Percentiles rank a stretch among this genome's conserved stretches.
These are phyloP conservation scores for Penicilliopsis zonata DNA, from an alignment of 495 filamentous ascomycete genomes.

Conservation along the genomic window DNA sequence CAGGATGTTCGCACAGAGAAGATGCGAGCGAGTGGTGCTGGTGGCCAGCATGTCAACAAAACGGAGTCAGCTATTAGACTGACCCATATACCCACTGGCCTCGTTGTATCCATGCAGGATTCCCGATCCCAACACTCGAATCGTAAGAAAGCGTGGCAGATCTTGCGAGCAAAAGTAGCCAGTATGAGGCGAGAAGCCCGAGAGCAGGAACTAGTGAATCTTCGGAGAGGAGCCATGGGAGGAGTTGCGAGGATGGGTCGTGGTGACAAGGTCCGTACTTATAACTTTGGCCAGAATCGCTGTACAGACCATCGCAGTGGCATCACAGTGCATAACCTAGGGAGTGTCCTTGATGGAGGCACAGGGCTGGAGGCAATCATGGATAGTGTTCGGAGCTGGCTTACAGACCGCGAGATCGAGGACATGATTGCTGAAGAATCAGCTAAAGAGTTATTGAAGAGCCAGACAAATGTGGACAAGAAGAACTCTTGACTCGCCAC, in stretches of 20 bases:
- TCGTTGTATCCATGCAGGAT: conserved; percentile 84
- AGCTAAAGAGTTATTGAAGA: conserved; percentile 7
- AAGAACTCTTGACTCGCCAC: conserved; percentile 2
- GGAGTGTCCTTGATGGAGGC: conserved; percentile 65
- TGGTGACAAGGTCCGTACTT: conserved; percentile 88
- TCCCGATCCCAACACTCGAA: conserved; percentile 83
- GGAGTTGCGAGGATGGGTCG: conserved; percentile 72
- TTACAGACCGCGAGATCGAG: conserved; percentile 65
- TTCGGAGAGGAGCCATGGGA: conserved; percentile 64
- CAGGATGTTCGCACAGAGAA: conserved; percentile 77
- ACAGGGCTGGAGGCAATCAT: conserved; percentile 64
- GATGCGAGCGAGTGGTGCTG: conserved; percentile 85
- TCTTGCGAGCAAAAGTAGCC: conserved; percentile 74
- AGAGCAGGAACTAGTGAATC: conserved; percentile 63
- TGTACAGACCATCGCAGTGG: conserved; percentile 92
- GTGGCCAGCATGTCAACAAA: conserved; percentile 96
- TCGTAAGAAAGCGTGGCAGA: conserved; percentile 70
- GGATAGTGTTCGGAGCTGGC: conserved; percentile 70
- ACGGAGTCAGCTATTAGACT: conserved; percentile 92
- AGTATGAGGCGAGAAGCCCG: conserved; percentile 69
- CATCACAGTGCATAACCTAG: conserved; percentile 67
- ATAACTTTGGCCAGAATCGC: conserved; percentile 86
- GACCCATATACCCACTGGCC: conserved; percentile 82
- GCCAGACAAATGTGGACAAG: neutral
- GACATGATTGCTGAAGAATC: conserved; percentile 42